Evolutionary conservation across 257 asterid species (phyloP).

Genomic region (Leonotis leonurus): DNA sequence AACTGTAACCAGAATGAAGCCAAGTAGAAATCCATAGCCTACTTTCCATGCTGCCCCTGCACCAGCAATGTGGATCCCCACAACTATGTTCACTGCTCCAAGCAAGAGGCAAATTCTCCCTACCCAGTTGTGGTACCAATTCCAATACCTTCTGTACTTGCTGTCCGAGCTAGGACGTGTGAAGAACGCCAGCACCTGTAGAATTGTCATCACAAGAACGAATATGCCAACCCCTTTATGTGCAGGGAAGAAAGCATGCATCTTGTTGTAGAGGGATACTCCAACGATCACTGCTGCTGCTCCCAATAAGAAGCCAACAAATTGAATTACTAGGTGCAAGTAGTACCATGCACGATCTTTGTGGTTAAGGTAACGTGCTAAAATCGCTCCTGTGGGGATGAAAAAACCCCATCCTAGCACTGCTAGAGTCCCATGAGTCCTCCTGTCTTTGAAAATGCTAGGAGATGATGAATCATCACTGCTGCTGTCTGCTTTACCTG

Average conservation of each 20-base stretch:
- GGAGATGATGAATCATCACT: slow-evolving; percentile 22
- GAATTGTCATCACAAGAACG: slow-evolving; percentile 54
- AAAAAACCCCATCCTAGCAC: slow-evolving; percentile 75
- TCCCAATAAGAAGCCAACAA: slow-evolving; percentile 66
- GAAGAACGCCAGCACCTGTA: slow-evolving; percentile 83
- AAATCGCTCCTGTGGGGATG: slow-evolving; percentile 68
- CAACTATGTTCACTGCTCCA: slow-evolving; percentile 59
- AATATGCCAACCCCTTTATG: slow-evolving; percentile 84
- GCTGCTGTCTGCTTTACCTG: slow-evolving; percentile 37
- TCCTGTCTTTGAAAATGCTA: slow-evolving; percentile 38
- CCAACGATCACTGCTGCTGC: slow-evolving; percentile 69
- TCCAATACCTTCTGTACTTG: slow-evolving; percentile 65
- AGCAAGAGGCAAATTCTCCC: slow-evolving; percentile 73
- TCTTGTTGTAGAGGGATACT: slow-evolving; percentile 46
- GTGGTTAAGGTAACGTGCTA: slow-evolving; percentile 70
- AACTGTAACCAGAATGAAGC: slow-evolving; percentile 33
- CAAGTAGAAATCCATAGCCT: slow-evolving; percentile 67
- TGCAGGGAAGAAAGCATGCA: slow-evolving; percentile 53
- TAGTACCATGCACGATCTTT: slow-evolving; percentile 60
- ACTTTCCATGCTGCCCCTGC: slow-evolving; percentile 59
- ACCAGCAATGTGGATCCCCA: slow-evolving; percentile 67
- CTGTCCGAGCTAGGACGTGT: slow-evolving; percentile 56
- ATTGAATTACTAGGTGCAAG: slow-evolving; percentile 64
- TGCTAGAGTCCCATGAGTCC: slow-evolving; percentile 70
- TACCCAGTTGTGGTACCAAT: slow-evolving; percentile 57